These are phyloP conservation scores for Metschnikowia bowlesiae DNA, from an alignment of 805 yeast genomes.

Conservation along the genomic window DNA sequence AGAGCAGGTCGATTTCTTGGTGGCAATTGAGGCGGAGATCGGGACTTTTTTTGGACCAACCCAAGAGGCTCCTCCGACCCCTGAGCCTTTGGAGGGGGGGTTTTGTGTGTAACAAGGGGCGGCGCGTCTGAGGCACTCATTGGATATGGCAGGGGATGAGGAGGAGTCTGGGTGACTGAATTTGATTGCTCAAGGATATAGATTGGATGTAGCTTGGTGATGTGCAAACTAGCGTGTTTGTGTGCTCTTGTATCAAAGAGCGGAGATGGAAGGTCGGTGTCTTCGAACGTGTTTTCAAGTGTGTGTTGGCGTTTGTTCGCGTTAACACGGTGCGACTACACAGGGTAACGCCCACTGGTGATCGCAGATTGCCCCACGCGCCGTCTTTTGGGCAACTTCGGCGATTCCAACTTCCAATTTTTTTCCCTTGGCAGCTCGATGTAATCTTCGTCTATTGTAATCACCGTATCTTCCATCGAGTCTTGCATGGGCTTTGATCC, in stretches of 20 bases:
- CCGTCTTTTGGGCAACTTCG: background rate
- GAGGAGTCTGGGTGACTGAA: background rate
- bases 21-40: background rate
- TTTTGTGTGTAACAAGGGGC: background rate
- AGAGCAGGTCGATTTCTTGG: constrained; percentile 1
- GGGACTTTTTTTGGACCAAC: background rate
- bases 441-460: background rate
- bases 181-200: background rate
- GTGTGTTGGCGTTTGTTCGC: background rate
- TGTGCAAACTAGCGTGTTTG: background rate
- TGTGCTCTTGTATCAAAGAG: background rate
- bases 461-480: background rate
- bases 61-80: background rate
- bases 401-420: background rate
- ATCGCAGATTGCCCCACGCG: background rate
- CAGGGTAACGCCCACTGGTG: background rate
- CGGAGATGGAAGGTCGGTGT: background rate
- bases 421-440: background rate
- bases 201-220: background rate
- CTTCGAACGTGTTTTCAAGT: background rate
- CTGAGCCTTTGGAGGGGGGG: background rate
- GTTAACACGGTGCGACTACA: constrained; percentile 1
- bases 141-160: background rate
- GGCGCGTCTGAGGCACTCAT: constrained; percentile 1
- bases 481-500: no score